Evolutionary conservation across 805 yeast species (phyloP).

Genomic region (Schwanniomyces vanrijiae): DNA sequence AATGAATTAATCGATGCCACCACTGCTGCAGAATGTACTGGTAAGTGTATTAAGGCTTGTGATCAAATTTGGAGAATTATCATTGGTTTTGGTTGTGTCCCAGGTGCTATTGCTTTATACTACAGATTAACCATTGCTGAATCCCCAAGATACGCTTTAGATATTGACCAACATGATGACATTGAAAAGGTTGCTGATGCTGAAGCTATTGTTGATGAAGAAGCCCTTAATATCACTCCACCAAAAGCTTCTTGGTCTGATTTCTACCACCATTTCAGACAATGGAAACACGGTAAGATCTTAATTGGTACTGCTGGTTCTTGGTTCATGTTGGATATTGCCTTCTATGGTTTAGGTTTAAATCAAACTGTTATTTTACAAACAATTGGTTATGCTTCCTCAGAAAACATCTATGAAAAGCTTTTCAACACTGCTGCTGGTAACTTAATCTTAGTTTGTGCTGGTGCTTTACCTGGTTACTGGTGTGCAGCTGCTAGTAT

Average conservation of each 20-base stretch:
- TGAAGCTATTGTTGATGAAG: constrained; percentile 40
- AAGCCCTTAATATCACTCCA: constrained; percentile 46
- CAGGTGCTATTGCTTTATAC: constrained; percentile 81
- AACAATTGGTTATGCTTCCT: constrained; percentile 81
- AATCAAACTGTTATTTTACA: constrained; percentile 77
- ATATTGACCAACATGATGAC: constrained; percentile 61
- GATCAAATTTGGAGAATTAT: constrained; percentile 95
- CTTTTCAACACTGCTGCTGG: constrained; percentile 84
- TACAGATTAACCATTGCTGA: constrained; percentile 93
- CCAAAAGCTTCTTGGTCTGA: constrained; percentile 83
- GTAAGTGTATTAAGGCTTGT: constrained; percentile 69
- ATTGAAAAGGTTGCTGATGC: constrained; percentile 54
- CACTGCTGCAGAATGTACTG: constrained; percentile 60
- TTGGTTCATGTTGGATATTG: constrained; percentile 90
- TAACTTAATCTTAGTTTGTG: constrained; percentile 88
- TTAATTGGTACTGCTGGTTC: constrained; percentile 87
- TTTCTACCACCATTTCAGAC: constrained; percentile 68
- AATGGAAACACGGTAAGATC: constrained; percentile 87
- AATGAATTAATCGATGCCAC: constrained; percentile 53
- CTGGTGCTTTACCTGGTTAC: constrained; percentile 94
- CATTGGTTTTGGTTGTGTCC: constrained; percentile 87
- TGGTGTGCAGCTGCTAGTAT: constrained; percentile 82
- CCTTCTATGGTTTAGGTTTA: constrained; percentile 84
- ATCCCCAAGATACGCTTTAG: constrained; percentile 89
- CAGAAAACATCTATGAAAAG: constrained; percentile 64